A percentile compares a stretch with the other conserved stretches of the same genome.
phyloP scores from a whole-genome alignment of 2,329 filamentous ascomycete species.

The Arthrobotrys pseudoclavata region DNA sequence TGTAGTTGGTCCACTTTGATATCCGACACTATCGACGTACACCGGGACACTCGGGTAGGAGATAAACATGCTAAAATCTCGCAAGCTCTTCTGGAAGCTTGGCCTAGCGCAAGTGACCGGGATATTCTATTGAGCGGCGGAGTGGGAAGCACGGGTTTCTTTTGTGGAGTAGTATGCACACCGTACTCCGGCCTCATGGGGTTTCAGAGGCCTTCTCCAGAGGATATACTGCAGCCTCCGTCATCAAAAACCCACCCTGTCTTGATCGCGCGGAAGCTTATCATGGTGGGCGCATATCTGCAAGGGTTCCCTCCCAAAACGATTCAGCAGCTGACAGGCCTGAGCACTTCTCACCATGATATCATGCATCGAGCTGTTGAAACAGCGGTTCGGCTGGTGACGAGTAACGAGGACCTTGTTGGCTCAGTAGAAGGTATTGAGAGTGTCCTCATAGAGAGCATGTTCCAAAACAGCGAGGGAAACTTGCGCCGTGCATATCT shows the following conservation, averaged over 20 bases:
- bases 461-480: conserved; percentile 69
- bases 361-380: conserved; percentile 63
- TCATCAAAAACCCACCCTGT: conserved; percentile 68
- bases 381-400: conserved; percentile 66
- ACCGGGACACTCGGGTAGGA: conserved; percentile 20
- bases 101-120: conserved; percentile 66
- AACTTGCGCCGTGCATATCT: conserved; percentile 70
- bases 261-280: conserved; percentile 69
- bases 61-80: conserved; percentile 63
- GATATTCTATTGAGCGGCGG: conserved; percentile 62
- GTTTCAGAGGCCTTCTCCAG: conserved; percentile 62
- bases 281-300: conserved; percentile 69
- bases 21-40: not conserved
- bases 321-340: conserved; percentile 29
- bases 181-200: conserved; percentile 63
- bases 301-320: conserved; percentile 67
- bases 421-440: conserved; percentile 70
- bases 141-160: conserved; percentile 64
- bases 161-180: conserved; percentile 66
- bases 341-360: conserved; percentile 28
- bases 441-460: conserved; percentile 69
- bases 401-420: conserved; percentile 69
- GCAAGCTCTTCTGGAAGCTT: conserved; percentile 65
- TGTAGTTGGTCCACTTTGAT: not conserved
- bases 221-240: conserved; percentile 66